These are phyloP conservation scores for Phycomyces nitens DNA, from an alignment of 192 early-diverging fungal species.

Conservation along the genomic window DNA sequence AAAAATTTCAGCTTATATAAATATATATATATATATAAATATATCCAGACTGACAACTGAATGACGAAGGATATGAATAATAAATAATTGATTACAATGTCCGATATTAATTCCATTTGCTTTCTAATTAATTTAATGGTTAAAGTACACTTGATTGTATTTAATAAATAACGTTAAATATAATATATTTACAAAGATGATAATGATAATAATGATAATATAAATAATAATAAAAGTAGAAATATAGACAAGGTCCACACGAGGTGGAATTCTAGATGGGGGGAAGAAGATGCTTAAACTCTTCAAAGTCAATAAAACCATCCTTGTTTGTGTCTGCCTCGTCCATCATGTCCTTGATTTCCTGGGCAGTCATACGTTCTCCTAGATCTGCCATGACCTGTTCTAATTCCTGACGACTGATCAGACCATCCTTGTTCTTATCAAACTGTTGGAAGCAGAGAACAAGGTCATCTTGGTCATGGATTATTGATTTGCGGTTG, in stretches of 20 bases:
- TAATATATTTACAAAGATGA: too few species aligned
- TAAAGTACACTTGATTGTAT: too few species aligned
- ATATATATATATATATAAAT: too few species aligned
- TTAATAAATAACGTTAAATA: too few species aligned
- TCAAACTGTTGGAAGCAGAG: constrained; percentile 26
- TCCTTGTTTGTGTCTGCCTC: constrained; percentile 26
- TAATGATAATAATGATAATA: neutral
- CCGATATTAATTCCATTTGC: too few species aligned
- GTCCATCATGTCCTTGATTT: constrained; percentile 29
- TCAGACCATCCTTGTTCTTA: constrained; percentile 29
- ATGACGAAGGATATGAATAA: too few species aligned
- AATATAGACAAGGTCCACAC: too few species aligned
- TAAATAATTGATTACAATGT: too few species aligned
- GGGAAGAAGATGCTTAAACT: constrained; percentile 27
- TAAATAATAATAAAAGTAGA: neutral
- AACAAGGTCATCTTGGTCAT: constrained; percentile 10
- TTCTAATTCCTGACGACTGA: constrained; percentile 20
- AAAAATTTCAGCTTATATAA: too few species aligned
- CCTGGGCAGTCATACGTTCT: constrained; percentile 7
- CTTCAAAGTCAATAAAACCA: constrained; percentile 30
- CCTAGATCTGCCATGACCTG: constrained; percentile 18
- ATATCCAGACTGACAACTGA: too few species aligned
- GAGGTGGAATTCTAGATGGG: neutral
- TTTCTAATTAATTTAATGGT: too few species aligned
- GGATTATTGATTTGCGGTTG: neutral